Evolutionary conservation across 176 grass and related monocot species (phyloP), one percentile per base, ranked within the genome.

Genomic region (Oryza coarctata): DNA sequence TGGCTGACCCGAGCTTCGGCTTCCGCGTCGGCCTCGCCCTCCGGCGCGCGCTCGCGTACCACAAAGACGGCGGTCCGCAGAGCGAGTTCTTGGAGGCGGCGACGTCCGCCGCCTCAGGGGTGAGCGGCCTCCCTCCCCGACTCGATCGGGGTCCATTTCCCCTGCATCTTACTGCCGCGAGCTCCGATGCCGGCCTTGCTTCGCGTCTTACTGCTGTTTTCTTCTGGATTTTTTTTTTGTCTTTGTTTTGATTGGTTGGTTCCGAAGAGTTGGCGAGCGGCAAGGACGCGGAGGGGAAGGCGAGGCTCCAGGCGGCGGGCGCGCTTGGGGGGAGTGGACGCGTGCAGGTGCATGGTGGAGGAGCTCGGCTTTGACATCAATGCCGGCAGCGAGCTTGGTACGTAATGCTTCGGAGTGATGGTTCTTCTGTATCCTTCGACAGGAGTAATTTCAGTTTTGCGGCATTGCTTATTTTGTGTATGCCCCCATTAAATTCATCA

Each of bases 311-410:
- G 76, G 76, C 70, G 12, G 84, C 68, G 17, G 17, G 76, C 76
- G 68, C 84, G 76, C 23, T 33, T 65, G 31, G 84, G 84, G 45
- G 79, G 9, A 63, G 23, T 80, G 25, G 76, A 86, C 34, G 60
- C 73, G 25, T 63, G 78, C 68, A 80, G 31, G 61, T 86, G 61
- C 69, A 23, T 86, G 60, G 68, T 86, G 69, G 76, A 86, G 84
- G 84, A 86, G 32, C 76, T 86, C 25, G 76, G 84, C 30, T 57
- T 86, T 6, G 84, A 86, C 69, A 61, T 86, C 76, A 57, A 86
- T 30, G 44, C 34, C 12, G 76, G 43, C 17, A 58, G 84, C 7
- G 0, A 32, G 20, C 32, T 18, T n/a, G 84, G 84, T 86, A 86
- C 47, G 76, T 25, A 26, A 7, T 49, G 45, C 15, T 49, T 49